These are phyloP conservation scores for Blastocystis sp. DNA, from an alignment of 352 stramenopile species.

Conservation along the genomic window DNA sequence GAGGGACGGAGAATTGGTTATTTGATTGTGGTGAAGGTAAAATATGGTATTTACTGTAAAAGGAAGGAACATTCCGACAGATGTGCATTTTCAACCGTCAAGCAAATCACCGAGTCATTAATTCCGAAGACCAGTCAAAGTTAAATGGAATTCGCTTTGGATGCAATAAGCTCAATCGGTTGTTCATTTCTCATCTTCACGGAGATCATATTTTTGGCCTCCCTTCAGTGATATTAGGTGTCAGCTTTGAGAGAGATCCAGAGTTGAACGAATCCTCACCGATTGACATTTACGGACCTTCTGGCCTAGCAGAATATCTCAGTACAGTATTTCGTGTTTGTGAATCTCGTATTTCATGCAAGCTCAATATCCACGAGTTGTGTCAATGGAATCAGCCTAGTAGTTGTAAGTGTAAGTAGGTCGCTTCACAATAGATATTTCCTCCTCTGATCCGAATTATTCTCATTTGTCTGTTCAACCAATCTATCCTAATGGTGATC, in stretches of 20 bases:
- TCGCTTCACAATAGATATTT: not conserved
- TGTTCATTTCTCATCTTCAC: slow-evolving; percentile 49
- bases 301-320: not conserved
- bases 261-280: not conserved
- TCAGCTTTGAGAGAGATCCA: slow-evolving; percentile 22
- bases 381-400: not conserved
- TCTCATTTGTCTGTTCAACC: not conserved
- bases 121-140: not conserved
- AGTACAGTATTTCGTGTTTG: slow-evolving; percentile 16
- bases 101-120: not conserved
- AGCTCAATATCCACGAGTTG: slow-evolving; percentile 7
- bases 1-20: slow-evolving; percentile 27
- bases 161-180: slow-evolving; percentile 46
- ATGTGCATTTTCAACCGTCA: slow-evolving; percentile 29
- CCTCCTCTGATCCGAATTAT: not conserved
- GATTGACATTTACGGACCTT: slow-evolving; percentile 23
- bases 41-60: not conserved
- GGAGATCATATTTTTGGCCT: slow-evolving; percentile 47
- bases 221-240: slow-evolving; percentile 27
- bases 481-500: not conserved
- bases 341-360: not conserved
- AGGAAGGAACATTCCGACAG: slow-evolving; percentile 6
- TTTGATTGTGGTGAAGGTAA: slow-evolving; percentile 53
- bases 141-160: slow-evolving; percentile 3
- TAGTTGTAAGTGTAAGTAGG: not conserved